Conservation (phyloP, 1,284 basidiomycete genomes). For the Sporisorium exsertum region DNA sequence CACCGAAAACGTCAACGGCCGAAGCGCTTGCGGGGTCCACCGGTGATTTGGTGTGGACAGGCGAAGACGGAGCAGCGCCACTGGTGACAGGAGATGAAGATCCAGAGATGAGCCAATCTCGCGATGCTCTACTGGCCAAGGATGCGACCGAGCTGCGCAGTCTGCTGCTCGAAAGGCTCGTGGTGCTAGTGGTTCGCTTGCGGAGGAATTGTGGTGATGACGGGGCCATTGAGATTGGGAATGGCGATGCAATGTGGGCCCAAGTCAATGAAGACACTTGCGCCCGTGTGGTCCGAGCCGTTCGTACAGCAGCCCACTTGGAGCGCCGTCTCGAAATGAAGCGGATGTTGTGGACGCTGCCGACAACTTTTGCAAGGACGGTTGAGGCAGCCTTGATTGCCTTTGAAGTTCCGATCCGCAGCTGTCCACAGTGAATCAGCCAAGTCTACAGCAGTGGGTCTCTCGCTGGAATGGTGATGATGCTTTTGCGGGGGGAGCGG, state of each 20-base stretch:
- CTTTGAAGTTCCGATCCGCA: not conserved
- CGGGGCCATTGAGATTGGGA: constrained; percentile 16
- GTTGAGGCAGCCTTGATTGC: not conserved
- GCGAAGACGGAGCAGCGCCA: constrained; percentile 9
- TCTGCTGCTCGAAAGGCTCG: constrained; percentile 17
- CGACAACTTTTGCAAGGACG: not conserved
- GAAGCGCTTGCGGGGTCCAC: constrained; percentile 12
- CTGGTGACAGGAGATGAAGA: constrained; percentile 13
- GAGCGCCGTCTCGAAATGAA: not conserved
- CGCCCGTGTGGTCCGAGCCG: no score
- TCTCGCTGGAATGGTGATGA: not conserved
- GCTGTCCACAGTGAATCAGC: no score
- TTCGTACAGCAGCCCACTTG: not conserved
- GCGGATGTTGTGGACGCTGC: no score
- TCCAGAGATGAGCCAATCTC: constrained; percentile 14
- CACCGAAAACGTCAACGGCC: constrained; percentile 27
- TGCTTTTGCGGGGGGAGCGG: not conserved
- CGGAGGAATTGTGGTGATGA: constrained; percentile 25
- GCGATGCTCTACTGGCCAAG: constrained; percentile 25
- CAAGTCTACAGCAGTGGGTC: not conserved
- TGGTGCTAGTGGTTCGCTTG: constrained; percentile 38
- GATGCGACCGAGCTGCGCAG: constrained; percentile 29
- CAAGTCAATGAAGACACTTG: not conserved
- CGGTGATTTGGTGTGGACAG: not conserved
- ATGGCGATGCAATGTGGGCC: not conserved